phyloP scores from a whole-genome alignment of 495 filamentous ascomycete genomes.

The Xylaria cubensis region DNA sequence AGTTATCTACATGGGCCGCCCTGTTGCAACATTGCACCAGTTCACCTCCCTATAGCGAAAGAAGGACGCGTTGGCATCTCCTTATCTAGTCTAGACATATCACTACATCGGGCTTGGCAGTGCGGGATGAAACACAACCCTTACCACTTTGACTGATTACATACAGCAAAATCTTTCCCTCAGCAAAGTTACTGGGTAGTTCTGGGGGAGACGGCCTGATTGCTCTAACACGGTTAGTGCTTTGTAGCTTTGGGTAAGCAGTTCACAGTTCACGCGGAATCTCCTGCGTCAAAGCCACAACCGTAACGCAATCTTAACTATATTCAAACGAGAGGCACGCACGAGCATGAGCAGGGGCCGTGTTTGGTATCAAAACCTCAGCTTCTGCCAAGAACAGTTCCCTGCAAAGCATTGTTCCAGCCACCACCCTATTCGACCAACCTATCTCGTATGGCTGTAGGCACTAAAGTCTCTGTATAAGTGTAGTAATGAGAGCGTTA shows the following conservation, averaged over 20 bases:
- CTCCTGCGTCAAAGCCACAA: background rate
- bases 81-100: constrained; percentile 8
- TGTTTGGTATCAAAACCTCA: constrained; percentile 1
- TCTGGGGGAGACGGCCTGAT: background rate
- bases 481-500: background rate
- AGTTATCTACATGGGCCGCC: background rate
- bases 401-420: background rate
- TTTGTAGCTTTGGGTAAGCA: background rate
- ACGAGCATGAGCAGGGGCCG: constrained; percentile 1
- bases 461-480: background rate
- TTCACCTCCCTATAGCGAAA: constrained; percentile 1
- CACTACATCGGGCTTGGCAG: constrained; percentile 6
- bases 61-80: constrained; percentile 19
- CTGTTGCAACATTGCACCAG: background rate
- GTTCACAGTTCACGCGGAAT: background rate
- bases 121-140: constrained; percentile 13
- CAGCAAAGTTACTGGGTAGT: background rate
- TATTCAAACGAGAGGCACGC: background rate
- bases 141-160: background rate
- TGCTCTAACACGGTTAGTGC: background rate
- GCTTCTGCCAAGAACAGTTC: background rate
- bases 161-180: background rate
- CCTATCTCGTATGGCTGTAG: background rate
- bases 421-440: background rate
- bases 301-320: background rate